phyloP scores from a whole-genome alignment of 2,329 filamentous ascomycete species.

The Alternaria sp. region DNA sequence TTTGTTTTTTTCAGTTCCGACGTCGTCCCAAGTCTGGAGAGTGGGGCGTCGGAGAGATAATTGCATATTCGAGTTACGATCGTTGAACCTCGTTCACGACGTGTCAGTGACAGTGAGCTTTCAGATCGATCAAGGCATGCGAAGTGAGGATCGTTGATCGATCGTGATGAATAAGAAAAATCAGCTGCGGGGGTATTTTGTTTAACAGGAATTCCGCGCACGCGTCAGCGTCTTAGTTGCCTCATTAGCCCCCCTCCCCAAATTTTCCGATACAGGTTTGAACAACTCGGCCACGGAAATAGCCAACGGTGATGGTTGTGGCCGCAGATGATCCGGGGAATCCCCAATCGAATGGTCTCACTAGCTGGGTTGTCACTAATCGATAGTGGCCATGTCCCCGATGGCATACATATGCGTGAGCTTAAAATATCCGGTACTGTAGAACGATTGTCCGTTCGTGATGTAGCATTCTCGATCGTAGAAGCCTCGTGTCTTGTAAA shows the following conservation, averaged over 20 bases:
- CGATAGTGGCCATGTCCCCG: not conserved
- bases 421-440: not conserved
- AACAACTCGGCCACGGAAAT: not conserved
- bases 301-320: not conserved
- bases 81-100: not conserved
- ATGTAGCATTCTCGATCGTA: not conserved
- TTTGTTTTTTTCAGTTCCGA: not conserved
- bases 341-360: not conserved
- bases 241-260: not conserved
- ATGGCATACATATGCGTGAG: not conserved
- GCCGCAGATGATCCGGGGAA: slow-evolving; percentile 3
- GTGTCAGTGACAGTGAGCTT: not conserved
- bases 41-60: not conserved
- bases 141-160: no score
- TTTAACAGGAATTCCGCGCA: not conserved
- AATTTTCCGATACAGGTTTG: not conserved
- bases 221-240: slow-evolving; percentile 3
- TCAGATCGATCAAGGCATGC: not conserved
- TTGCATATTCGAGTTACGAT: not conserved
- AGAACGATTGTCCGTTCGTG: not conserved
- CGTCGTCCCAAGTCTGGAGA: not conserved
- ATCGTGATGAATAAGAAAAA: not conserved
- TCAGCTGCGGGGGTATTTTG: not conserved
- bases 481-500: not conserved
- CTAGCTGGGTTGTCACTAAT: not conserved